A percentile compares a stretch with the other conserved stretches of the same genome.
phyloP scores from a whole-genome alignment of 225 moss, liverwort and hornwort species.

The Bryoerythrophyllum caledonicum region DNA sequence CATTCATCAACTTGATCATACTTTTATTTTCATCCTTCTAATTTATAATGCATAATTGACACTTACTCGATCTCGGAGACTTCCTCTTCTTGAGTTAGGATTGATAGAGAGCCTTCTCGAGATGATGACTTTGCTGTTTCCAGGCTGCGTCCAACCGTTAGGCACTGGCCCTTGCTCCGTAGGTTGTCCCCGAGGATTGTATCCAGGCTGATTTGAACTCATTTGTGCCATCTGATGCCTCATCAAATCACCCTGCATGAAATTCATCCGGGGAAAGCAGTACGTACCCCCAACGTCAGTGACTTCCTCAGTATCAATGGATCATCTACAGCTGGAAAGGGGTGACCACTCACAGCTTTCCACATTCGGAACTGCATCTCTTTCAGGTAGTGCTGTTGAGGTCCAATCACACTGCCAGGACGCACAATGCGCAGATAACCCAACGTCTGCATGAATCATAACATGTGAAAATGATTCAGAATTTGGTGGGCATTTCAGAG shows the following conservation, averaged over 20 bases:
- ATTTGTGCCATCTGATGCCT: constrained; percentile 65
- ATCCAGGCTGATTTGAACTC: constrained; percentile 43
- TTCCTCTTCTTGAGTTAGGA: constrained; percentile 54
- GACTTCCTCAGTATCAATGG: background rate
- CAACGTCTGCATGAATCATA: constrained; percentile 53
- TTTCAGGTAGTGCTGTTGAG: constrained; percentile 89
- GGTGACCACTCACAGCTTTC: constrained; percentile 75
- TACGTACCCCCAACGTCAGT: background rate
- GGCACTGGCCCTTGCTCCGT: constrained; percentile 39
- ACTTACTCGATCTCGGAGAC: constrained; percentile 54
- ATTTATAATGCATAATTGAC: background rate
- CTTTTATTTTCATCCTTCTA: too few species aligned
- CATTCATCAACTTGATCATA: background rate
- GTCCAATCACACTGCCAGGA: constrained; percentile 98
- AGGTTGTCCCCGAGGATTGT: constrained; percentile 26
- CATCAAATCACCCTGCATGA: constrained; percentile 86
- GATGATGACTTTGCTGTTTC: constrained; percentile 48
- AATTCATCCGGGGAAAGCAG: too few species aligned
- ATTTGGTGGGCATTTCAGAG: too few species aligned
- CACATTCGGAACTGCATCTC: constrained; percentile 96
- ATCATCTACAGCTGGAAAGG: background rate
- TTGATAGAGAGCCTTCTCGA: constrained; percentile 59
- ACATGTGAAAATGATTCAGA: too few species aligned
- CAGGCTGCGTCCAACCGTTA: constrained; percentile 48
- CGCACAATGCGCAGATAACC: constrained; percentile 94